A percentile compares a stretch with the other conserved stretches of the same genome.
Evolutionary conservation across 2,329 filamentous ascomycete species (phyloP).

Genomic region (Xylaria sp.): DNA sequence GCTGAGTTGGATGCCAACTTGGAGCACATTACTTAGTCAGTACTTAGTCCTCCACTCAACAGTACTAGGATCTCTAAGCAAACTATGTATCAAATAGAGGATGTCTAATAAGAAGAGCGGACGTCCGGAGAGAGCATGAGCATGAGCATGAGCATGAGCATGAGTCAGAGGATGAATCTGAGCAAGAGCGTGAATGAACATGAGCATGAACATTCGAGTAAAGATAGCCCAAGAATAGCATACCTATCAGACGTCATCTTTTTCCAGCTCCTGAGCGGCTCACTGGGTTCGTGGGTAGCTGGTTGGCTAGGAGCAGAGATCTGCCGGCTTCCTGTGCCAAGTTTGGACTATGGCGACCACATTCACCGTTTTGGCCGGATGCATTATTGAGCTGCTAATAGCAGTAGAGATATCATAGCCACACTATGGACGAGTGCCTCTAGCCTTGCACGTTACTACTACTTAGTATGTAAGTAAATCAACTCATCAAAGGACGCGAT

Average conservation of each 20-base stretch:
- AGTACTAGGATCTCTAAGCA: neutral
- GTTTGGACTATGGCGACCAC: conserved; percentile 20
- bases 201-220: neutral
- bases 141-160: neutral
- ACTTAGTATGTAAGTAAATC: too few relatives aligned
- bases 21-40: conserved; percentile 2
- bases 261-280: conserved; percentile 4
- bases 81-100: conserved; percentile 33
- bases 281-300: conserved; percentile 1
- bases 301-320: conserved; percentile 1
- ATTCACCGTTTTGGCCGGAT: conserved; percentile 12
- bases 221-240: conserved; percentile 8
- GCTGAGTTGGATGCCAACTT: conserved; percentile 5
- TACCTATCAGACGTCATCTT: conserved; percentile 8
- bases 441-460: neutral
- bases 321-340: conserved; percentile 12
- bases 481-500: neutral
- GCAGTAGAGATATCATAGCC: neutral
- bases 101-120: conserved; percentile 23
- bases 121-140: conserved; percentile 28
- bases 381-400: neutral
- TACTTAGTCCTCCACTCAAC: neutral
- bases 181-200: neutral
- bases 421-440: neutral
- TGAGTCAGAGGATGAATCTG: neutral